These are phyloP conservation scores for Ogataea ramenticola DNA, from an alignment of 805 yeast genomes.

Conservation along the genomic window DNA sequence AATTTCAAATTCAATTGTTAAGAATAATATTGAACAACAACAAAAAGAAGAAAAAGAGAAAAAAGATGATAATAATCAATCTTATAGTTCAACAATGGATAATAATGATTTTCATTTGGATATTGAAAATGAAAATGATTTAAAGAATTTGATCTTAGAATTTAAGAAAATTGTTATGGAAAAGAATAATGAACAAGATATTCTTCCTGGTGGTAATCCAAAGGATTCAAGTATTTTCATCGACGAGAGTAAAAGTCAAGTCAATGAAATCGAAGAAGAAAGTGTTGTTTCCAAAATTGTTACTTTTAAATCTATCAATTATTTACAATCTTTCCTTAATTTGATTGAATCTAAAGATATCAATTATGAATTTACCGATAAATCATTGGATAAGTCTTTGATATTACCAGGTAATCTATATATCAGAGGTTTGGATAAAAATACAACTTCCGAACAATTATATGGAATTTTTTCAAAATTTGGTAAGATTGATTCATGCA, in stretches of 20 bases:
- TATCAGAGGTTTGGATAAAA: constrained; percentile 40
- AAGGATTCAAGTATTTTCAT: not conserved
- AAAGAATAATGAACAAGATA: not conserved
- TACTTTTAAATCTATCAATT: not conserved
- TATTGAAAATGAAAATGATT: not conserved
- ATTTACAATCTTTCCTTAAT: not conserved
- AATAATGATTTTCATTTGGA: not conserved
- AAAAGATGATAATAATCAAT: no score
- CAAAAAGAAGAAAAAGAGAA: no score
- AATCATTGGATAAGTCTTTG: constrained; percentile 10
- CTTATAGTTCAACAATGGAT: not conserved
- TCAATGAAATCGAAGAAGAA: not conserved
- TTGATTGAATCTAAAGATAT: constrained; percentile 1
- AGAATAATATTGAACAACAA: no score
- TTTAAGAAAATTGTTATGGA: not conserved
- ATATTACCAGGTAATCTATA: constrained; percentile 48
- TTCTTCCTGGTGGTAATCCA: not conserved
- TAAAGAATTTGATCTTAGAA: not conserved
- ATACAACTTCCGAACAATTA: constrained; percentile 31
- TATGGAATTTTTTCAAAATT: constrained; percentile 29
- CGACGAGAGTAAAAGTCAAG: not conserved
- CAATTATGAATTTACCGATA: constrained; percentile 9
- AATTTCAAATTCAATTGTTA: no score
- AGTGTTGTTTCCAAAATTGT: not conserved
- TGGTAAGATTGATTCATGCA: constrained; percentile 38